Percentiles rank a stretch among this genome's conserved stretches.
phyloP scores from a whole-genome alignment of 2,329 filamentous ascomycete genomes.

The Alternaria gaisen region DNA sequence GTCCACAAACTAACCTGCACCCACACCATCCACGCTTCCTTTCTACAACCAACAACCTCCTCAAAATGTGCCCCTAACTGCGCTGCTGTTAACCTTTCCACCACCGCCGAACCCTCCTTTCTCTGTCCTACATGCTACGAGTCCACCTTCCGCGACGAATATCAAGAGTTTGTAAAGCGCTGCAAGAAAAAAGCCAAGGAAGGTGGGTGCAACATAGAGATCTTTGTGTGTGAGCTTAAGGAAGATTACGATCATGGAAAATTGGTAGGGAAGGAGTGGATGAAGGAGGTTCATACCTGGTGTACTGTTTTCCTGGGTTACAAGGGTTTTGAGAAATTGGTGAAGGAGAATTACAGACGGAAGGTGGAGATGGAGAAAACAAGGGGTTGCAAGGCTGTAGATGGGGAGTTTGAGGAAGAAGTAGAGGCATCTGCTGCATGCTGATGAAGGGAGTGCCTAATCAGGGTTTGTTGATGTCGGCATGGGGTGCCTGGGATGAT shows the following conservation, averaged over 20 bases:
- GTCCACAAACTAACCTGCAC: constrained; percentile 5
- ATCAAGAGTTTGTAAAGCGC: background rate
- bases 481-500: background rate
- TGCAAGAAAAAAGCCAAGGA: background rate
- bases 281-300: background rate
- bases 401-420: background rate
- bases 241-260: background rate
- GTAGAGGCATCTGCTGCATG: background rate
- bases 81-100: background rate
- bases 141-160: background rate
- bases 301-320: background rate
- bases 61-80: constrained; percentile 14
- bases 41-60: background rate
- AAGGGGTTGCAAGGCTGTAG: background rate
- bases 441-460: background rate
- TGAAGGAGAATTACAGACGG: background rate
- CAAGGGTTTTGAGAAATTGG: background rate
- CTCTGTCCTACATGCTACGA: constrained; percentile 7
- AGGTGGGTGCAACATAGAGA: background rate
- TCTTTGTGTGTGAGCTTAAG: background rate
- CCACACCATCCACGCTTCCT: constrained; percentile 1
- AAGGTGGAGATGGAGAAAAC: background rate
- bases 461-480: background rate
- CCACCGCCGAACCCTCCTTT: background rate
- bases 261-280: background rate